Evolutionary conservation across 345 rosid species (phyloP).

Genomic region (Lumnitzera littorea): DNA sequence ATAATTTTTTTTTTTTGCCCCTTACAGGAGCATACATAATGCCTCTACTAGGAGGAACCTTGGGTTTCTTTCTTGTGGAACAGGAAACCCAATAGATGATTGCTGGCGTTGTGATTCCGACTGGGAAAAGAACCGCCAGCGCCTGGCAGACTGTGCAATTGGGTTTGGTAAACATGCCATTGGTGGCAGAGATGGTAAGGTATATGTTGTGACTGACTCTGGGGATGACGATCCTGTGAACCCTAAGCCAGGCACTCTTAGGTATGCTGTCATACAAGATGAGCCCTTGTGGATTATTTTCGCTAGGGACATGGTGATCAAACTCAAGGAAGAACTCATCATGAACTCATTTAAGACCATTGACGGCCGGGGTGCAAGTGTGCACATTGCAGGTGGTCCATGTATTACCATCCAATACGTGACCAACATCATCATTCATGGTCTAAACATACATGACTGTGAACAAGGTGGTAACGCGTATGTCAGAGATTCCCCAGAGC

Average conservation of each 20-base stretch:
- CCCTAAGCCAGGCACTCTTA: slow-evolving; percentile 18
- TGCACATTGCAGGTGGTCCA: slow-evolving; percentile 19
- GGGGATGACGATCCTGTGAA: slow-evolving; percentile 13
- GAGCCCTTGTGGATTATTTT: slow-evolving; percentile 20
- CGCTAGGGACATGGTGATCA: slow-evolving; percentile 17
- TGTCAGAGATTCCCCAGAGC: slow-evolving; percentile 19
- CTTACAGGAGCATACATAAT: slow-evolving; percentile 11
- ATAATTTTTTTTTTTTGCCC: background rate
- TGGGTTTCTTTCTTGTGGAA: slow-evolving; percentile 15
- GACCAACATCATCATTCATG: slow-evolving; percentile 21
- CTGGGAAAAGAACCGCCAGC: slow-evolving; percentile 13
- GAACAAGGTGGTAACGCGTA: slow-evolving; percentile 15
- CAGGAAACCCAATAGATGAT: slow-evolving; percentile 18
- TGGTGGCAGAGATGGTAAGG: slow-evolving; percentile 12
- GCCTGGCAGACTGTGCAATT: slow-evolving; percentile 12
- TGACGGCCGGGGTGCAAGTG: slow-evolving; percentile 18
- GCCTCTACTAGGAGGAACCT: slow-evolving; percentile 14
- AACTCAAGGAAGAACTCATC: slow-evolving; percentile 17
- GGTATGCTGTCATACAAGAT: slow-evolving; percentile 16
- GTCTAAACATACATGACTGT: slow-evolving; percentile 20
- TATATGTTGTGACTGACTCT: slow-evolving; percentile 10
- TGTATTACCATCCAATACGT: slow-evolving; percentile 18
- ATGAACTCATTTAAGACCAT: slow-evolving; percentile 21
- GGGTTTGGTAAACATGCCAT: slow-evolving; percentile 20
- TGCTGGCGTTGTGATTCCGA: slow-evolving; percentile 19